These are phyloP conservation scores for Mycosphaerelloides madeirae DNA, from an alignment of 2,329 filamentous ascomycete genomes.

Conservation along the genomic window DNA sequence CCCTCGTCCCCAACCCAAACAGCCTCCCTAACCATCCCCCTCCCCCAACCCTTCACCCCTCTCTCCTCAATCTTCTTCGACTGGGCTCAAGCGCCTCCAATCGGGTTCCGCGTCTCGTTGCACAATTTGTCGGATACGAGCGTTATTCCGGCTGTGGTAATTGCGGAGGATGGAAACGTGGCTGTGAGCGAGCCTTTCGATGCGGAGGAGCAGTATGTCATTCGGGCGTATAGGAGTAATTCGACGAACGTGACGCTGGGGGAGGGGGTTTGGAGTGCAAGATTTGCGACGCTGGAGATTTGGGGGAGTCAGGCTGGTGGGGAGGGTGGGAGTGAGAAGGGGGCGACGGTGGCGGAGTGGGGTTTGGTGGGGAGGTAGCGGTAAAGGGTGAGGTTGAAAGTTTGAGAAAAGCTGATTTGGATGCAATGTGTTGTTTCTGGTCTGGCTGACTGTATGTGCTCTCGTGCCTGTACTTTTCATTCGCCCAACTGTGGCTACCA, in stretches of 20 bases:
- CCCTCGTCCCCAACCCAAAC: constrained; percentile 48
- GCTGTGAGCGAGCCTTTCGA: constrained; percentile 41
- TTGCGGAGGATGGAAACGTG: constrained; percentile 28
- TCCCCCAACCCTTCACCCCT: constrained; percentile 38
- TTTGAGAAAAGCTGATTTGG: too few relatives aligned
- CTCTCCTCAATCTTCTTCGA: constrained; percentile 53
- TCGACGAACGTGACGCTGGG: constrained; percentile 42
- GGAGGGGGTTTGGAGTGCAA: constrained; percentile 38
- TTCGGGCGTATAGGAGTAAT: constrained; percentile 41
- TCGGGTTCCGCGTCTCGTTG: constrained; percentile 51
- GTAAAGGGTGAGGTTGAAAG: too few relatives aligned
- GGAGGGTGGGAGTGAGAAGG: constrained; percentile 33
- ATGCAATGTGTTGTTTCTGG: too few relatives aligned
- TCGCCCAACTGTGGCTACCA: too few relatives aligned
- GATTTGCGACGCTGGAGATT: constrained; percentile 46
- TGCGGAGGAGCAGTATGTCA: constrained; percentile 30
- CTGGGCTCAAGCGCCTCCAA: constrained; percentile 55
- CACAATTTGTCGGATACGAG: constrained; percentile 44
- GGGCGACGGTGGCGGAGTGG: constrained; percentile 52
- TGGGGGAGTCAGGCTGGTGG: constrained; percentile 42
- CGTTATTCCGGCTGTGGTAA: constrained; percentile 23
- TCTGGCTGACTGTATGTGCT: too few relatives aligned
- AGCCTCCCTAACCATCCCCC: constrained; percentile 54
- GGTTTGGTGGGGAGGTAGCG: too few relatives aligned
- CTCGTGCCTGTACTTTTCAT: too few relatives aligned